Conservation (phyloP, 2,329 filamentous ascomycete genomes). For the Beauveria sp. region DNA sequence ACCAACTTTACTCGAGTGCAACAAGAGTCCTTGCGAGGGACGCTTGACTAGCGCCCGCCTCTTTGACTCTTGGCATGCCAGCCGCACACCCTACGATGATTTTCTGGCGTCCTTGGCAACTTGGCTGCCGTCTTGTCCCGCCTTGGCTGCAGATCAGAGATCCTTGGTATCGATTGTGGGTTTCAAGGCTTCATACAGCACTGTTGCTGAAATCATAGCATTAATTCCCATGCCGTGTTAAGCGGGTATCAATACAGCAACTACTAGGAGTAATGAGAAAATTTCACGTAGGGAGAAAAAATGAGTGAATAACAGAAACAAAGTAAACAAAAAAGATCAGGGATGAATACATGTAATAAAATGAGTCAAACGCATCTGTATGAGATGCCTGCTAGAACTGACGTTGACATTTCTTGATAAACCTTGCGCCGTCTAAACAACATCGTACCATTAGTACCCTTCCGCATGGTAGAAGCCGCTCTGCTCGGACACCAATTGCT, state of each 20-base stretch:
- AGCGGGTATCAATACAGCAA: too few relatives aligned
- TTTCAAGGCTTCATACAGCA: neutral
- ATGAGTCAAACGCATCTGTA: too few relatives aligned
- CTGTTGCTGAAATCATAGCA: neutral
- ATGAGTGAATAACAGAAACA: too few relatives aligned
- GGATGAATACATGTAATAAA: too few relatives aligned
- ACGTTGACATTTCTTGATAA: too few relatives aligned
- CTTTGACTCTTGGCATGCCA: neutral
- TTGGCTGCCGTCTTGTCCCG: neutral
- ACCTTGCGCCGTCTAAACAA: too few relatives aligned
- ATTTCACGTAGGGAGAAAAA: too few relatives aligned
- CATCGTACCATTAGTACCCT: neutral
- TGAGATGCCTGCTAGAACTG: too few relatives aligned
- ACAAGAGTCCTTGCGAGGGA: neutral
- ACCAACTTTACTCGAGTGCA: too few relatives aligned
- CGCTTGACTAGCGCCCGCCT: neutral
- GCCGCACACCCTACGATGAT: neutral
- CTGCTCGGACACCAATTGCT: conserved; percentile 9
- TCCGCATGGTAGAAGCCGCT: neutral
- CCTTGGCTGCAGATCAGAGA: neutral
- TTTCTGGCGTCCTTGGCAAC: neutral
- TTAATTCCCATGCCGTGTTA: too few relatives aligned
- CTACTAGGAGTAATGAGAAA: too few relatives aligned
- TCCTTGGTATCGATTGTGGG: neutral
- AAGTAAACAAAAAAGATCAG: too few relatives aligned